Evolutionary conservation across 345 rosid species (phyloP), one percentile per base, ranked within the genome.

Genomic region (Physaria fendleri): DNA sequence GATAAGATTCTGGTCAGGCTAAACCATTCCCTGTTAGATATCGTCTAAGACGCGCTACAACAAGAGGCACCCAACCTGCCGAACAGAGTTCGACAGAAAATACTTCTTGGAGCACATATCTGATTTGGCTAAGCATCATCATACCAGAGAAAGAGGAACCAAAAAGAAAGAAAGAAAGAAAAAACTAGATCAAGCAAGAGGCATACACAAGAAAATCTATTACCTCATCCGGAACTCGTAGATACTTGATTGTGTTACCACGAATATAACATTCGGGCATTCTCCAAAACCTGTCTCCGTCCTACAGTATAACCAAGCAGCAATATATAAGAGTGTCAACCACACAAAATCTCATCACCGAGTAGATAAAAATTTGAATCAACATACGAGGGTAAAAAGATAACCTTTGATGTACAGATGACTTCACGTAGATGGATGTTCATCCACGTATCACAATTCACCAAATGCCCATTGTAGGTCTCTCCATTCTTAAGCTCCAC

Each of bases 221-320:
- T 68, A 94, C 97, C 99, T 85, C 99, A 69, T 94, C 97, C 20
- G 99, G 99, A 81, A 94, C 97, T 55, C 97, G 88, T 39, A 25
- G 8, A 4, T 25, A 25, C 28, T 25, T 25, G 28, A 25, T 25
- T 4, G 28, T 25, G 8, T 25, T 25, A 25, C 28, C 28, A 25
- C 28, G 28, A 7, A 25, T 25, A 25, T 2, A 22, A 22, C 24
- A 22, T 22, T 22, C 24, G 6, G 6, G 7, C 28, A 25, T 25
- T 6, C 18, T 37, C 41, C 18, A 37, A 37, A 14, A 37, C 17
- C 7, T n/a, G 17, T 5, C 40, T n/a, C 40, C 42, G 14, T 37
- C 21, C 99, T 94, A 69, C 55, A 76, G 29, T 10, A 56, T 10
- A 49, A 28, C 5, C 24, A 22, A 55, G 40, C n/a, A 28, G 17